phyloP scores from a whole-genome alignment of 345 rosid species.

The Citrus hindsii region DNA sequence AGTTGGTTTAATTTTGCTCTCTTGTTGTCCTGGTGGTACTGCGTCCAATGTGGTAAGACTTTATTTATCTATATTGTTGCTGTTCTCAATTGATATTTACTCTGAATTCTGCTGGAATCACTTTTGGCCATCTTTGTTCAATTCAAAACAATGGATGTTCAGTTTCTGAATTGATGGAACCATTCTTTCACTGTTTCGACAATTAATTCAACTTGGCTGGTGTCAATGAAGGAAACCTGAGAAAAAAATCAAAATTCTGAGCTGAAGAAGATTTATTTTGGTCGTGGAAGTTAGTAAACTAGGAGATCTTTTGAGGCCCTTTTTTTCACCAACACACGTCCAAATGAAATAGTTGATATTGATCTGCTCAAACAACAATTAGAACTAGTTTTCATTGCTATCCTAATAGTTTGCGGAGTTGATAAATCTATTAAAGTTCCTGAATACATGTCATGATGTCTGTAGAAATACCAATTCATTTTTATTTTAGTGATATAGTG shows the following conservation, averaged over 20 bases:
- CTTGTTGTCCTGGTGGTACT: slow-evolving; percentile 69
- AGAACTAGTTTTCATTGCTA: not conserved
- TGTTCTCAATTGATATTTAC: not conserved
- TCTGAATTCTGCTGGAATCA: not conserved
- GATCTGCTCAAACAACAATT: not conserved
- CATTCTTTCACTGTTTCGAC: not conserved
- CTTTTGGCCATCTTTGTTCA: not conserved
- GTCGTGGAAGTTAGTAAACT: not conserved
- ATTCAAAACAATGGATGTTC: too few species aligned
- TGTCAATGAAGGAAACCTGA: not conserved
- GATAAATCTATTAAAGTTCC: not conserved
- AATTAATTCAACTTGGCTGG: not conserved
- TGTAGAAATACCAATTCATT: slow-evolving; percentile 2
- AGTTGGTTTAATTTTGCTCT: slow-evolving; percentile 60
- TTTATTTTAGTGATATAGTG: slow-evolving; percentile 32
- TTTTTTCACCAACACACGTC: not conserved
- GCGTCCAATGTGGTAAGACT: slow-evolving; percentile 72
- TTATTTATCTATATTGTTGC: not conserved
- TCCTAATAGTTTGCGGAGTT: not conserved
- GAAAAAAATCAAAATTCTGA: not conserved
- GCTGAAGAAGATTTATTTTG: not conserved
- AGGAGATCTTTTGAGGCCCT: not conserved
- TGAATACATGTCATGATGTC: not conserved
- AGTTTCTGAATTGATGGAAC: not conserved
- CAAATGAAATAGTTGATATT: not conserved